Conservation (phyloP, 345 rosid genomes). For the Euphorbia tirucalli region DNA sequence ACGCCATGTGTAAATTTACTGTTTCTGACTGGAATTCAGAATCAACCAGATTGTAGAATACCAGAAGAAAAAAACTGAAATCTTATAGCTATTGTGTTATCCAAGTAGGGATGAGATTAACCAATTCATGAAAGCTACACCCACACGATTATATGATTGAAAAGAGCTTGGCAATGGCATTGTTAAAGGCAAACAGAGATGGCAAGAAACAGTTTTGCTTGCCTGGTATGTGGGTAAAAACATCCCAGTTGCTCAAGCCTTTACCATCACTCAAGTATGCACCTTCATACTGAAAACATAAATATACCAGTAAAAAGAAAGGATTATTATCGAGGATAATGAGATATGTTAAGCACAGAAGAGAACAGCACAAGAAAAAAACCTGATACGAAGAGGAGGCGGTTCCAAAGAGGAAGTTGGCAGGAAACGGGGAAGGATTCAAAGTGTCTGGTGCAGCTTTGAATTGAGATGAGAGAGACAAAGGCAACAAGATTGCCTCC, state of each 20-base stretch:
- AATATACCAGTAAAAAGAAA: neutral
- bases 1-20: no score
- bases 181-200: no score
- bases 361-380: neutral
- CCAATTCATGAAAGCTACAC: no score
- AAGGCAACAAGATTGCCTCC: conserved; percentile 1
- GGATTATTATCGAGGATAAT: neutral
- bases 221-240: conserved; percentile 19
- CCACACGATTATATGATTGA: no score
- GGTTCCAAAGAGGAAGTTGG: conserved; percentile 28
- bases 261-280: conserved; percentile 27
- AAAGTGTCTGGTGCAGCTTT: neutral
- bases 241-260: conserved; percentile 24
- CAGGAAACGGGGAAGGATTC: conserved; percentile 9
- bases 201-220: neutral
- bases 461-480: conserved; percentile 3
- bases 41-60: no score
- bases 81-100: no score
- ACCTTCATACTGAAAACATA: conserved; percentile 20
- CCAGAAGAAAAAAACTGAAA: no score
- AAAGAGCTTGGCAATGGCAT: no score
- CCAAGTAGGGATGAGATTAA: no score
- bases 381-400: conserved; percentile 37
- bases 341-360: neutral
- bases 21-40: no score